Evolutionary conservation across 2,329 filamentous ascomycete species (phyloP).

Genomic region (Drechslerella dactyloides): DNA sequence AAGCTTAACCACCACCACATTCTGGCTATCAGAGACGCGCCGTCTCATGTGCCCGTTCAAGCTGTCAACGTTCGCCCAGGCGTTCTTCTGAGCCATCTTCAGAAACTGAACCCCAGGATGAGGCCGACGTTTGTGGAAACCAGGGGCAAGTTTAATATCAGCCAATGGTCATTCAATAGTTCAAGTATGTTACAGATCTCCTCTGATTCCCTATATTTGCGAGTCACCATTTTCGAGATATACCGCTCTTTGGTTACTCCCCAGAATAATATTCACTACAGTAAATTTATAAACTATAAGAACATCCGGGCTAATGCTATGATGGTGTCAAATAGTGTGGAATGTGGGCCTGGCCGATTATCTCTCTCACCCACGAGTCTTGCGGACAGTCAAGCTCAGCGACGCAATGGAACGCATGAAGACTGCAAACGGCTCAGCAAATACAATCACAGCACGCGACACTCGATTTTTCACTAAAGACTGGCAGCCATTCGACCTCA

Average conservation of each 20-base stretch:
- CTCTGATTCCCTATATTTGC: too few species aligned
- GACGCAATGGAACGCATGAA: constrained; percentile 1
- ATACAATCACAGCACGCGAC: neutral
- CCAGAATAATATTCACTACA: too few species aligned
- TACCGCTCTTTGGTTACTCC: too few species aligned
- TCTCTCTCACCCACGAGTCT: constrained; percentile 19
- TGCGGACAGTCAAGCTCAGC: neutral
- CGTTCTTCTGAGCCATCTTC: constrained; percentile 23
- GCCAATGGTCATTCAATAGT: constrained; percentile 25
- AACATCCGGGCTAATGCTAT: neutral
- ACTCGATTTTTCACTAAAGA: neutral
- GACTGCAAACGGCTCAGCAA: neutral
- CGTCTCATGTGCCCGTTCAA: constrained; percentile 17
- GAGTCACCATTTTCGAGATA: too few species aligned
- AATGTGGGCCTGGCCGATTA: constrained; percentile 33
- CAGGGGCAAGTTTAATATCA: neutral
- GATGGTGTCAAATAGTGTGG: constrained; percentile 21
- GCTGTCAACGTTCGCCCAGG: constrained; percentile 15
- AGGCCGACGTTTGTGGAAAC: constrained; percentile 9
- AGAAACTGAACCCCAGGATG: constrained; percentile 14
- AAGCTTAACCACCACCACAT: constrained; percentile 16
- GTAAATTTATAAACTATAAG: too few species aligned
- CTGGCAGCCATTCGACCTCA: neutral
- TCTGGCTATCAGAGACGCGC: constrained; percentile 28
- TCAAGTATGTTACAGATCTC: constrained; percentile 32